phyloP scores from a whole-genome alignment of 306 rosid species.

The Acacia acuminata region DNA sequence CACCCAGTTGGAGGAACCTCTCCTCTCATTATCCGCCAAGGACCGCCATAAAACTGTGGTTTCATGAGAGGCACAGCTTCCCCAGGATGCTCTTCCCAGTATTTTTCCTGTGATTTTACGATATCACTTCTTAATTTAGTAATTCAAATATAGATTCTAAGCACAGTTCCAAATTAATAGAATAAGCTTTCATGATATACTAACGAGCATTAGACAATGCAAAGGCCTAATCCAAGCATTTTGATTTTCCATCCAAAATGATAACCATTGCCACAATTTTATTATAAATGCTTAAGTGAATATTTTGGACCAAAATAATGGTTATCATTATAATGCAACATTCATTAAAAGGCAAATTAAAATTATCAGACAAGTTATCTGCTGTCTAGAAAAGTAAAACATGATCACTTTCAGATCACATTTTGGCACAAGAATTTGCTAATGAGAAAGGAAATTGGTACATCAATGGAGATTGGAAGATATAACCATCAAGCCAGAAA shows the following conservation, averaged over 20 bases:
- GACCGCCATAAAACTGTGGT: constrained; percentile 64
- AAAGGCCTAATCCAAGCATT: background rate
- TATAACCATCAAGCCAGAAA: background rate
- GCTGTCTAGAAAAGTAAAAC: background rate
- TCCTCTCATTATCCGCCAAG: constrained; percentile 66
- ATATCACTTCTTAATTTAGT: background rate
- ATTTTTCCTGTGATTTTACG: constrained; percentile 55
- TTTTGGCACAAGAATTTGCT: background rate
- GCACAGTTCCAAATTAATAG: background rate
- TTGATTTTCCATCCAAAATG: background rate
- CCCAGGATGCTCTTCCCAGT: constrained; percentile 80
- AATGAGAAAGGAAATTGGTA: background rate
- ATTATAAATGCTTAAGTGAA: background rate
- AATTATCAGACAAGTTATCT: background rate
- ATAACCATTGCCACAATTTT: background rate
- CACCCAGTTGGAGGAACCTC: constrained; percentile 41
- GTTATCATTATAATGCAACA: background rate
- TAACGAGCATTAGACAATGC: background rate
- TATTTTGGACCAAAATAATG: background rate
- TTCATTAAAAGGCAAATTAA: background rate
- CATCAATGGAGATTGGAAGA: background rate
- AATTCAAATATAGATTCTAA: background rate
- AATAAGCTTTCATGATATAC: background rate
- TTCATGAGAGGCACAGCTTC: constrained; percentile 66
- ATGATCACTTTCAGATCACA: background rate